A percentile compares a stretch with the other conserved stretches of the same genome.
phyloP scores from a whole-genome alignment of 2,329 filamentous ascomycete genomes.

The Penicillium sclerotiorum region DNA sequence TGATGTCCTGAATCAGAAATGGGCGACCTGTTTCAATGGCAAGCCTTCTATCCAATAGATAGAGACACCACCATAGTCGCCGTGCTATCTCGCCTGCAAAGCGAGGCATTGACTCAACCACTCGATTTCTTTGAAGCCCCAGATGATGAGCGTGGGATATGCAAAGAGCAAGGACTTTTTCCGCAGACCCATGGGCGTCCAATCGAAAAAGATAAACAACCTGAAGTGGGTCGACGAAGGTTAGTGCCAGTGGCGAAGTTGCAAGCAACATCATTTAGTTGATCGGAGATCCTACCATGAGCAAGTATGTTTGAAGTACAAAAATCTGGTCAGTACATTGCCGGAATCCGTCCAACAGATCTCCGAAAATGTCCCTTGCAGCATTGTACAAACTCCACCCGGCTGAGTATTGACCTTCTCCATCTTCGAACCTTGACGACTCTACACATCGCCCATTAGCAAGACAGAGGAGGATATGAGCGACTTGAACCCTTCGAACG shows the following conservation, averaged over 20 bases:
- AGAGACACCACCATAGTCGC: constrained; percentile 34
- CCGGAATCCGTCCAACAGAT: constrained; percentile 12
- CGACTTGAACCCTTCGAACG: constrained; percentile 12
- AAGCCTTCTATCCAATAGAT: constrained; percentile 26
- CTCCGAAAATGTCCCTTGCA: constrained; percentile 13
- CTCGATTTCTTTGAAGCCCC: constrained; percentile 24
- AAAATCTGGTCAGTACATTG: constrained; percentile 9
- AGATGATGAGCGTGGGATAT: constrained; percentile 27
- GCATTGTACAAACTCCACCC: constrained; percentile 30
- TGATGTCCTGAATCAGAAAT: constrained; percentile 30
- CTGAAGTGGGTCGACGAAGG: constrained; percentile 5
- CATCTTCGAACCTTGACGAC: constrained; percentile 15
- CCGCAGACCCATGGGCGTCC: constrained; percentile 16
- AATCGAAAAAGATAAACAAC: constrained; percentile 27
- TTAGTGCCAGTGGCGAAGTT: background rate
- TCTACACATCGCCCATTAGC: constrained; percentile 27
- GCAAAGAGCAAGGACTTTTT: constrained; percentile 20
- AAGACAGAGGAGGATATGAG: constrained; percentile 20
- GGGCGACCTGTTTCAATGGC: constrained; percentile 30
- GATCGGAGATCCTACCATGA: background rate
- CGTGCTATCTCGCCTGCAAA: constrained; percentile 29
- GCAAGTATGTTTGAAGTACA: background rate
- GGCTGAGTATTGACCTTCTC: constrained; percentile 22
- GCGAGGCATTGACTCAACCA: constrained; percentile 11
- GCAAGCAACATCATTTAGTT: background rate